A percentile compares a stretch with the other conserved stretches of the same genome.
phyloP scores from a whole-genome alignment of 2,329 filamentous ascomycete genomes.

The Trichoderma sp. region DNA sequence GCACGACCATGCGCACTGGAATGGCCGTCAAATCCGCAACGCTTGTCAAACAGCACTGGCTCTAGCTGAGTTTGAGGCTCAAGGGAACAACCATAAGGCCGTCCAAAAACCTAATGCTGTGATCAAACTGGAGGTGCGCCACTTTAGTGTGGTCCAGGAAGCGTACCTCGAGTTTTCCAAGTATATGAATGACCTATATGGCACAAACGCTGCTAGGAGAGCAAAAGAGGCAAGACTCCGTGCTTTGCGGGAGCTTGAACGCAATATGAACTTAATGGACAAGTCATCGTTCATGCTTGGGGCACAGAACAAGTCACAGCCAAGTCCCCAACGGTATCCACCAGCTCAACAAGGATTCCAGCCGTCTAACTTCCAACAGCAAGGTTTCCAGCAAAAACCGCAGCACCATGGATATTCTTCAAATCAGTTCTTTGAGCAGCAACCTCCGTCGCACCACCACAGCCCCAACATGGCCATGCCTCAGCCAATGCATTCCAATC shows the following conservation, averaged over 20 bases:
- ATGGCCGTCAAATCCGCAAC: slow-evolving; percentile 24
- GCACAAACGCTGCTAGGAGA: background rate
- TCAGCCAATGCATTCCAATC: background rate
- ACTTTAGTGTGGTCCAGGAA: slow-evolving; percentile 23
- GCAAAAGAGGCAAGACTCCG: background rate
- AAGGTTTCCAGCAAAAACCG: background rate
- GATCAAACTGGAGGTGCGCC: slow-evolving; percentile 19
- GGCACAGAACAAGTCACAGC: background rate
- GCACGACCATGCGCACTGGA: slow-evolving; percentile 8
- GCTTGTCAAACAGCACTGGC: slow-evolving; percentile 22
- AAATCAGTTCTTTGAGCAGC: background rate
- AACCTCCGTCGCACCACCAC: background rate
- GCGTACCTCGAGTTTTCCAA: slow-evolving; percentile 25
- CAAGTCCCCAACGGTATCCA: background rate
- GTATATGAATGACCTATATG: slow-evolving; percentile 21
- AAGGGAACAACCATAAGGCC: slow-evolving; percentile 22
- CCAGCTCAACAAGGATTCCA: background rate
- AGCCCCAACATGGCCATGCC: background rate
- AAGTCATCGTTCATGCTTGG: background rate
- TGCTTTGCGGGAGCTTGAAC: background rate
- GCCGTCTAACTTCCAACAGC: background rate
- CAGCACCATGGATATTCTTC: background rate
- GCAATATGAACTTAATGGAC: background rate
- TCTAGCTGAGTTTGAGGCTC: slow-evolving; percentile 34
- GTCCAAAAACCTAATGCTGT: slow-evolving; percentile 7